Conservation (phyloP, 139 green algal species). For the Chlamydomonas sphaeroides region DNA sequence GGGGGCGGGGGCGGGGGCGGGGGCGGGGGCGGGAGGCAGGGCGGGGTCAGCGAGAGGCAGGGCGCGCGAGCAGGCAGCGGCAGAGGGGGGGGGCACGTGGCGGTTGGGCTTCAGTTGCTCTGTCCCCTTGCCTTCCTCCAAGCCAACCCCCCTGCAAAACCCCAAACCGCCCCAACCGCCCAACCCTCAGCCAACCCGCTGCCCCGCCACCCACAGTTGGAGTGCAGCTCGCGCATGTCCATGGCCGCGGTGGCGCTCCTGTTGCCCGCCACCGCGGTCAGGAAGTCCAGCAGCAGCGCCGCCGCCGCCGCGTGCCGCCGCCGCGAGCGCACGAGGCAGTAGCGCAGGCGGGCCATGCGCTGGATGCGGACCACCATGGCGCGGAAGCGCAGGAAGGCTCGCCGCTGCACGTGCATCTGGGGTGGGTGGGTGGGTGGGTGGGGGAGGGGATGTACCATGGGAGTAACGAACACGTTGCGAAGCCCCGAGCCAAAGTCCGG, state of each 20-base stretch:
- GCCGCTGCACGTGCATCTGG: slow-evolving; percentile 24
- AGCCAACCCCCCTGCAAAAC: neutral
- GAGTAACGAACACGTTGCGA: neutral
- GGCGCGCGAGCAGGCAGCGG: neutral
- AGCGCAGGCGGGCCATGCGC: slow-evolving; percentile 6
- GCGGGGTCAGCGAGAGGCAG: neutral
- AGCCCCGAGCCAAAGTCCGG: too few relatives aligned
- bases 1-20: neutral
- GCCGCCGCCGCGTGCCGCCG: slow-evolving; percentile 6
- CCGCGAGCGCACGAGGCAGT: slow-evolving; percentile 17
- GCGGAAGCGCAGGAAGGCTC: neutral
- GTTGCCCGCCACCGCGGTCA: neutral
- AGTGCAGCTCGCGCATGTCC: slow-evolving; percentile 33
- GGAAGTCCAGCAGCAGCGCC: slow-evolving; percentile 16
- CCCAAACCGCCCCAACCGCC: too few relatives aligned
- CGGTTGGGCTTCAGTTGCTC: neutral
- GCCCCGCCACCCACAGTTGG: slow-evolving; percentile 12
- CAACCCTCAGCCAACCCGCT: too few relatives aligned
- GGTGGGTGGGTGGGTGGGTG: neutral
- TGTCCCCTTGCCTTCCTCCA: neutral
- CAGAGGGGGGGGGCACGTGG: neutral
- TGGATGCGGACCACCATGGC: slow-evolving; percentile 2
- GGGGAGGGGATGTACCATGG: neutral
- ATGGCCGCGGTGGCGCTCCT: neutral
- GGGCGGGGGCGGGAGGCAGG: too few relatives aligned